Percentiles rank a stretch among this genome's conserved stretches.
Evolutionary conservation across 2,329 filamentous ascomycete species (phyloP).

Genomic region (Colletotrichum brevisporum): DNA sequence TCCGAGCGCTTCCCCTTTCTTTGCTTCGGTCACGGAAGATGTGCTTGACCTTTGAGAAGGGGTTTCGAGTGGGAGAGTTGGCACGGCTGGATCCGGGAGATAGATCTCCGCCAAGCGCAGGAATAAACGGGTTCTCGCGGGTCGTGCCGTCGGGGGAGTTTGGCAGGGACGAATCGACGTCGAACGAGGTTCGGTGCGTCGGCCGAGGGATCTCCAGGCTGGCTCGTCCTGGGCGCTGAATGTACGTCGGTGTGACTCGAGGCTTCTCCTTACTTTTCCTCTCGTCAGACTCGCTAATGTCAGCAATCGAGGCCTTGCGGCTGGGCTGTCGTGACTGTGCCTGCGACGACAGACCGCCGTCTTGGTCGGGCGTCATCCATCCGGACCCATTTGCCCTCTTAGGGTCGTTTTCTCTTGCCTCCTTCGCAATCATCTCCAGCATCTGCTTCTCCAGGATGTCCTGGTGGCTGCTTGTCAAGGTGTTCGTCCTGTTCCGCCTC

Average conservation of each 20-base stretch:
- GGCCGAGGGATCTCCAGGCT: slow-evolving; percentile 65
- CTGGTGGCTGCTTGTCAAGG: slow-evolving; percentile 63
- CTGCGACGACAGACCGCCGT: slow-evolving; percentile 43
- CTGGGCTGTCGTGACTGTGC: slow-evolving; percentile 50
- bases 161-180: slow-evolving; percentile 61
- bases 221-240: slow-evolving; percentile 51
- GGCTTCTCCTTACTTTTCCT: slow-evolving; percentile 44
- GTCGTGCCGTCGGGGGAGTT: slow-evolving; percentile 67
- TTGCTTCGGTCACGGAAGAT: slow-evolving; percentile 69
- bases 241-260: slow-evolving; percentile 37
- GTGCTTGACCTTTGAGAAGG: slow-evolving; percentile 68
- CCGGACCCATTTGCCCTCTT: slow-evolving; percentile 14
- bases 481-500: slow-evolving; percentile 58
- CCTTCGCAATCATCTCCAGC: slow-evolving; percentile 71
- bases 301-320: slow-evolving; percentile 54
- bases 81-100: slow-evolving; percentile 75
- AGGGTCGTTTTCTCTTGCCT: slow-evolving; percentile 60
- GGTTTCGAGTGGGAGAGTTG: slow-evolving; percentile 74
- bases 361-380: slow-evolving; percentile 39
- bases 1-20: slow-evolving; percentile 55
- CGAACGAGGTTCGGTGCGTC: slow-evolving; percentile 56
- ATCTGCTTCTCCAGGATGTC: slow-evolving; percentile 74
- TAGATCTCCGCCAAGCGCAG: slow-evolving; percentile 73
- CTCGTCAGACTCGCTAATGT: slow-evolving; percentile 57
- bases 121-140: slow-evolving; percentile 65